Percentiles rank a stretch among this genome's conserved stretches.
phyloP scores from a whole-genome alignment of 768 basidiomycete species.

The Hypholoma fasciculare region DNA sequence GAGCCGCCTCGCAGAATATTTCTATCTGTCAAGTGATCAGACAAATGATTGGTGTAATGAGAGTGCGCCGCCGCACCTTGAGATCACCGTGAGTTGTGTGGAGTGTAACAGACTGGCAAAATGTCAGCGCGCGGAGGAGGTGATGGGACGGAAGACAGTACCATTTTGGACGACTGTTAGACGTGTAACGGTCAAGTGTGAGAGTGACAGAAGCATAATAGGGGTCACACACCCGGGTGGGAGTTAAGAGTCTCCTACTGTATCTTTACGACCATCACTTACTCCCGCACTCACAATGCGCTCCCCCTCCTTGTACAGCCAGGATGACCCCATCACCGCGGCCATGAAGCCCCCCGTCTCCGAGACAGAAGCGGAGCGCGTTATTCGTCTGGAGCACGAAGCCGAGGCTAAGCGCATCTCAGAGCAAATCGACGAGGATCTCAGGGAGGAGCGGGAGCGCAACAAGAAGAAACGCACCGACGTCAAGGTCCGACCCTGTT shows the following conservation, averaged over 20 bases:
- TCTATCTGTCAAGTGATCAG: constrained; percentile 64
- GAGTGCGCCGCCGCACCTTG: constrained; percentile 55
- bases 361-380: constrained; percentile 69
- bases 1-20: constrained; percentile 95
- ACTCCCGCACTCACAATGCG: constrained; percentile 45
- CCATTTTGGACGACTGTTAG: constrained; percentile 23
- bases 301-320: constrained; percentile 71
- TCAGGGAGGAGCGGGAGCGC: constrained; percentile 67
- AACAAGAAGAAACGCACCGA: constrained; percentile 67
- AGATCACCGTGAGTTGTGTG: constrained; percentile 94
- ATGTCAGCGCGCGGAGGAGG: constrained; percentile 15
- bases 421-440: constrained; percentile 81
- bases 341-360: constrained; percentile 63
- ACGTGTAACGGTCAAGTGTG: constrained; percentile 20
- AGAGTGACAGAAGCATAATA: constrained; percentile 15
- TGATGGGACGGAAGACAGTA: constrained; percentile 26
- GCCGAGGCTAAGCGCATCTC: constrained; percentile 75
- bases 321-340: constrained; percentile 74
- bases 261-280: constrained; percentile 31
- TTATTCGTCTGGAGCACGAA: constrained; percentile 60
- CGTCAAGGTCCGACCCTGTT: constrained; percentile 53
- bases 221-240: constrained; percentile 10
- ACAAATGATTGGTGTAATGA: background rate
- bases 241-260: background rate
- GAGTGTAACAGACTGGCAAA: constrained; percentile 83